phyloP scores from a whole-genome alignment of 1,284 basidiomycete genomes.

The Heliocybe sulcata region DNA sequence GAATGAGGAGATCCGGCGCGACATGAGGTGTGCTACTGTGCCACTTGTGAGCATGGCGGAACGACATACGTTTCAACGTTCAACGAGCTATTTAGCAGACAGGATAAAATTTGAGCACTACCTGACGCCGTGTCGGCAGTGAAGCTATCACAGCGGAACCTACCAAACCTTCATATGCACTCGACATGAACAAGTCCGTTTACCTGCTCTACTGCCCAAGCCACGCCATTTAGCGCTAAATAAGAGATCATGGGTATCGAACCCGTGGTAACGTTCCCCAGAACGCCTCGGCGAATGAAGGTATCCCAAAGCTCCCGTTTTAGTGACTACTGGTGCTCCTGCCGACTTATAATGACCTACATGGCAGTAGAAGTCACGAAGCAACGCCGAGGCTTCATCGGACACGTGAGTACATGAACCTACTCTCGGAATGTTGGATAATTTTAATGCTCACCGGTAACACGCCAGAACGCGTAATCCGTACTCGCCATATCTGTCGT shows the following conservation, averaged over 20 bases:
- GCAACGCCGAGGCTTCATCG: conserved; percentile 56
- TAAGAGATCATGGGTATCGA: conserved; percentile 48
- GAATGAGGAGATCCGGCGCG: too few species aligned
- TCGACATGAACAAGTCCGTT: too few species aligned
- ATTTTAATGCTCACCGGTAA: conserved; percentile 47
- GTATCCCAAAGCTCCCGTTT: conserved; percentile 63
- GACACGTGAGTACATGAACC: not conserved
- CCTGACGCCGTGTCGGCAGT: too few species aligned
- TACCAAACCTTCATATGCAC: too few species aligned
- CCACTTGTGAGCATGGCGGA: too few species aligned
- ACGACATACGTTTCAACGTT: too few species aligned
- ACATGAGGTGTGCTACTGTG: too few species aligned
- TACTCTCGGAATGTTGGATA: not conserved
- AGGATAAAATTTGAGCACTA: too few species aligned
- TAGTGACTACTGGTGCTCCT: conserved; percentile 35
- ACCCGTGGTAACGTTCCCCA: conserved; percentile 59
- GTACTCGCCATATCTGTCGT: conserved; percentile 38
- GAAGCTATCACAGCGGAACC: too few species aligned
- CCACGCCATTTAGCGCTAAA: conserved; percentile 22
- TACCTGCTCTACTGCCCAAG: not conserved
- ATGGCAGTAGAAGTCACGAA: conserved; percentile 57
- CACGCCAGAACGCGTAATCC: conserved; percentile 47
- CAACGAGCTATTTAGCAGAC: too few species aligned
- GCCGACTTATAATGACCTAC: conserved; percentile 42
- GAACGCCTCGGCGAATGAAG: conserved; percentile 44